Conservation (phyloP, 768 basidiomycete genomes). For the Dioszegia crocea region DNA sequence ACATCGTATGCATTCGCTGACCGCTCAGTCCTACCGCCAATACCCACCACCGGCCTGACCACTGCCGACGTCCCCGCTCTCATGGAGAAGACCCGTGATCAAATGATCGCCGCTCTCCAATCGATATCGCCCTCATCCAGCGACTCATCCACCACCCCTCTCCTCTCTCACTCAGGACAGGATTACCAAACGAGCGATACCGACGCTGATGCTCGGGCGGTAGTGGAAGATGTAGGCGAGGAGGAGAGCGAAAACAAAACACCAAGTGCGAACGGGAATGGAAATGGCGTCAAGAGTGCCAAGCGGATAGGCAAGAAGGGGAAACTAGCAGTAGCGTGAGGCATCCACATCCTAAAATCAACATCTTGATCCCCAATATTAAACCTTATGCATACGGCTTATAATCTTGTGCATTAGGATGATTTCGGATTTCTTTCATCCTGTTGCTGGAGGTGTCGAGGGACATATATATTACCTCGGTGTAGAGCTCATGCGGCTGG, state of each 20-base stretch:
- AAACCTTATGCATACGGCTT: constrained; percentile 34
- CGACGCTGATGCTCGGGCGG: constrained; percentile 9
- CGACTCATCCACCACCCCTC: constrained; percentile 20
- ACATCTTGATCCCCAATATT: no score
- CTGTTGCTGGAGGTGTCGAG: constrained; percentile 90
- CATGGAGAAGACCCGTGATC: constrained; percentile 62
- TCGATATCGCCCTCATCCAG: constrained; percentile 60
- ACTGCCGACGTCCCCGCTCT: constrained; percentile 67
- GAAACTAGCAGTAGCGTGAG: constrained; percentile 37
- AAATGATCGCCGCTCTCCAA: constrained; percentile 71
- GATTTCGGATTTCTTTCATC: constrained; percentile 96
- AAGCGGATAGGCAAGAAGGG: constrained; percentile 18
- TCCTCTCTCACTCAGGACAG: neutral
- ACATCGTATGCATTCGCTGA: neutral
- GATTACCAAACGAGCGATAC: constrained; percentile 13
- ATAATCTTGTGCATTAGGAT: constrained; percentile 57
- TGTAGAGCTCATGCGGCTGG: constrained; percentile 70
- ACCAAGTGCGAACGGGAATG: neutral
- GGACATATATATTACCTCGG: constrained; percentile 92
- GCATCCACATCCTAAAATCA: neutral
- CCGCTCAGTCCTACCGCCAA: constrained; percentile 76
- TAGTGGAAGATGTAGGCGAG: neutral
- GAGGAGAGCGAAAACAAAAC: constrained; percentile 1
- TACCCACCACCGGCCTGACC: constrained; percentile 68
- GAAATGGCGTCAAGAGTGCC: neutral